Evolutionary conservation across 179 eudicot genomes (phyloP), one percentile per base, ranked within the genome.

Genomic region (Camellia oleifera): DNA sequence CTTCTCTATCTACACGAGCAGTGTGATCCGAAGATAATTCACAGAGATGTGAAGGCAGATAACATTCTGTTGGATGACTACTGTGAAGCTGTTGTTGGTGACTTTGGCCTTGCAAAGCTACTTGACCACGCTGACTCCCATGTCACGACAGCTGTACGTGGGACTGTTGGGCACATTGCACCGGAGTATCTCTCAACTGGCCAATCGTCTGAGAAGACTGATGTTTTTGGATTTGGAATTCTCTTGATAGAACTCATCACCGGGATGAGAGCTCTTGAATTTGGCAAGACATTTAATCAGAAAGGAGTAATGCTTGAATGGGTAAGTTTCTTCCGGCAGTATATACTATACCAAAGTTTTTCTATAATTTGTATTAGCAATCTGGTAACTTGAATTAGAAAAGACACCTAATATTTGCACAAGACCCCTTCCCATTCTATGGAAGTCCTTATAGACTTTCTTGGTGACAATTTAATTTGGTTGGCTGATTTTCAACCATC

Each of bases 71-170:
- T 94, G 17, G 98, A 94, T 65, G 97, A 92, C 81, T 88, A 40
- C 73, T 91, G 74, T 78, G 98, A 92, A 69, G 98, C 98, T 14
- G 88, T 94, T 69, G 97, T 94, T 20, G 98, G 98, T 60, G 98
- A 94, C 84, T 94, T 94, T 87, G 98, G 98, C 78, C 95, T 94
- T 23, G 98, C 97, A 1, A 94, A 94, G 87, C 94, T 94, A 66
- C 98, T 94, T 65, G 97, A 94, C 82, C 98, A 94, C 60, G 86
- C 82, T 26, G 95, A 94, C 64, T 88, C 98, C 72, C 98, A 94
- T 69, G 97, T 94, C 48, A 94, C 98, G 7, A 94, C 98, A 7
- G 97, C 97, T 17, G 98, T 94, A 26, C 92, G 98, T 66, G 98
- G 98, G 26, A 94, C 98, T 2, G 95, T 92, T 1, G 98, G 98